These are phyloP conservation scores for Epichloe typhina DNA, from an alignment of 2,329 filamentous ascomycete species.

Conservation along the genomic window DNA sequence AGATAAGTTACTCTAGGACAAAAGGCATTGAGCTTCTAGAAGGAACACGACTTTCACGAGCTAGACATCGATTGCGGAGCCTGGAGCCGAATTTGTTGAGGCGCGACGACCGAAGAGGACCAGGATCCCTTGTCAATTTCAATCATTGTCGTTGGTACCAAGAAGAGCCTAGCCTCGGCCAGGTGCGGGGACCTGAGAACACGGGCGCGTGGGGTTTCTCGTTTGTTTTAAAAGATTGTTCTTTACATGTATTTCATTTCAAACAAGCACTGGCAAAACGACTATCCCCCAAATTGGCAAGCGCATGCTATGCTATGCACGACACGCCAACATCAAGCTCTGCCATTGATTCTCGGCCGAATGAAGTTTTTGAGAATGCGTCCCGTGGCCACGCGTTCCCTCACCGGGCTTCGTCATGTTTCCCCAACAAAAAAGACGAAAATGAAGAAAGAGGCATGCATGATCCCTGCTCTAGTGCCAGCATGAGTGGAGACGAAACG, in stretches of 20 bases:
- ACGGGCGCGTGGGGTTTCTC: not conserved
- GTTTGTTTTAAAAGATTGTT: too few relatives aligned
- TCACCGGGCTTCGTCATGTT: not conserved
- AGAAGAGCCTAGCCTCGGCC: not conserved
- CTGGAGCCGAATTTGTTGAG: constrained; percentile 6
- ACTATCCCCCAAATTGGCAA: too few relatives aligned
- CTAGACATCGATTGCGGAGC: not conserved
- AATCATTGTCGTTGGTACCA: not conserved
- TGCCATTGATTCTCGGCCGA: not conserved
- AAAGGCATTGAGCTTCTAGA: too few relatives aligned
- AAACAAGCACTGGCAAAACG: too few relatives aligned
- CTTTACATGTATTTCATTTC: too few relatives aligned
- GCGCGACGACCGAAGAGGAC: not conserved
- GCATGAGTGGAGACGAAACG: not conserved
- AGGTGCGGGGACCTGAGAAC: not conserved
- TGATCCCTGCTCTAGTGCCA: not conserved
- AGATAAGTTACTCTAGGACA: too few relatives aligned
- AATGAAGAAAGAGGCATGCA: not conserved
- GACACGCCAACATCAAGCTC: not conserved
- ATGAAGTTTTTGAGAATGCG: not conserved
- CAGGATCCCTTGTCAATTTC: not conserved
- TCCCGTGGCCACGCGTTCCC: not conserved
- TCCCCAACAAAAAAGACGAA: constrained; percentile 4
- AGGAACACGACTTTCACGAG: not conserved
- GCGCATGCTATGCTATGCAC: not conserved